Evolutionary conservation across 495 filamentous ascomycete species (phyloP), one percentile per base, ranked within the genome.

Genomic region (Amphirosellinia nigrospora): DNA sequence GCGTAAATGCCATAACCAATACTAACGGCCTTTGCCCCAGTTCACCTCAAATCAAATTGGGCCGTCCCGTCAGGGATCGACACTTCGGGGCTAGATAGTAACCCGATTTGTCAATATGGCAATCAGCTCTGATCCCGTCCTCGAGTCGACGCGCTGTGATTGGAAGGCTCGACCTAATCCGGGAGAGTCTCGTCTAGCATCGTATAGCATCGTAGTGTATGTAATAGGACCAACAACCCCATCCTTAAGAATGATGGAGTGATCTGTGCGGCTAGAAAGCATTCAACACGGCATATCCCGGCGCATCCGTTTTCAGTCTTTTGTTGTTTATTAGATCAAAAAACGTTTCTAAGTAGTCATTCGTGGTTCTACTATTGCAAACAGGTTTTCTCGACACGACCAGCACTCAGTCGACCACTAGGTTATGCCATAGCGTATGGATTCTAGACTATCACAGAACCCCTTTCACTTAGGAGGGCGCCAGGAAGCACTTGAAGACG

Each of bases 51-150:
- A 38, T 38, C 34, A 34, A 39, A 61, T 43, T 61, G 38, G 36
- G 36, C 36, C 36, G 36, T 61, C 58, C 23, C 58, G 36, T 4
- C 11, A 39, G 58, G 58, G 58, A 61, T 61, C 58, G 58, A 61
- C 58, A 59, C 32, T 10, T 61, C 21, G 58, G 34, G 58, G 58
- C 58, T 38, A 61, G 30, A 26, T 39, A 39, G 56, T 61, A 28
- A 23, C 58, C 58, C 58, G 58, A 61, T 61, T 61, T 61, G 58
- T 61, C 58, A 61, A 61, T 38, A 61, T 39, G 21, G 11, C 19
- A 61, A 61, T 61, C 58, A 39, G 36, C 30, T 60, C n/a, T 11
- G 56, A 7, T 53, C 50, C 58, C 36, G 58, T 61, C 36, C 58
- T 13, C 41, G 36, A 61, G 58, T 41, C 21, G 58, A 5, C 58